Percentiles rank a stretch among this genome's conserved stretches.
Evolutionary conservation across 148 eudicot species (phyloP).

Genomic region (Rhododendron ferrugineum): DNA sequence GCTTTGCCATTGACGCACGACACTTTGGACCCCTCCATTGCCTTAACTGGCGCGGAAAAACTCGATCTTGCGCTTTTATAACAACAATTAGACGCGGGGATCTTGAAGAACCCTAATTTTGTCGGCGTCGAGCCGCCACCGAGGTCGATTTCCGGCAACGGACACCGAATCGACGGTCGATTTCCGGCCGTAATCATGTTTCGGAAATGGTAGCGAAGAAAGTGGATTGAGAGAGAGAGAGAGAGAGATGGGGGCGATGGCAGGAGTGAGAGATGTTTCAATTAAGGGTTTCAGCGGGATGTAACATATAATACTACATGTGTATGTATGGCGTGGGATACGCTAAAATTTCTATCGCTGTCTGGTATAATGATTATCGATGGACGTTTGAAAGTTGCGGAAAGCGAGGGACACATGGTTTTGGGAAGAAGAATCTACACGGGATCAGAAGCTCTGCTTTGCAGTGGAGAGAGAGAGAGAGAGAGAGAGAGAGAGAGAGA

Average conservation of each 20-base stretch:
- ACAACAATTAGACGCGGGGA: background rate
- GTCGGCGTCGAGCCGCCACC: slow-evolving; percentile 2
- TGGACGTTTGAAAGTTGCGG: background rate
- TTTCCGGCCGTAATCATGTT: slow-evolving; percentile 20
- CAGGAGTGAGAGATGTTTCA: background rate
- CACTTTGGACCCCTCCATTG: slow-evolving; percentile 30
- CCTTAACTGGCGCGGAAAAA: slow-evolving; percentile 22
- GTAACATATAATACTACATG: background rate
- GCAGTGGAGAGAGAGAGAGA: background rate
- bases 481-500: background rate
- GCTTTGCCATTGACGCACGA: slow-evolving; percentile 18
- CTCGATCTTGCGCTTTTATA: slow-evolving; percentile 13
- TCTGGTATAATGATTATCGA: background rate
- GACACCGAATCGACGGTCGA: background rate
- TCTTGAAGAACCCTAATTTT: slow-evolving; percentile 6
- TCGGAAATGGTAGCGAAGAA: background rate
- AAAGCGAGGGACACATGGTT: background rate
- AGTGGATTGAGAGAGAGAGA: background rate
- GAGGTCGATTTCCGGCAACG: background rate
- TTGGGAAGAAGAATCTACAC: background rate
- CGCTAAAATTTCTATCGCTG: background rate
- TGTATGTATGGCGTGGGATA: background rate
- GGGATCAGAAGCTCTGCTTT: background rate
- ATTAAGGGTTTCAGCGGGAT: background rate
- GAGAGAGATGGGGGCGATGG: slow-evolving; percentile 11